Conservation (phyloP, 208 protist genomes). For the Leishmania guyanensis region DNA sequence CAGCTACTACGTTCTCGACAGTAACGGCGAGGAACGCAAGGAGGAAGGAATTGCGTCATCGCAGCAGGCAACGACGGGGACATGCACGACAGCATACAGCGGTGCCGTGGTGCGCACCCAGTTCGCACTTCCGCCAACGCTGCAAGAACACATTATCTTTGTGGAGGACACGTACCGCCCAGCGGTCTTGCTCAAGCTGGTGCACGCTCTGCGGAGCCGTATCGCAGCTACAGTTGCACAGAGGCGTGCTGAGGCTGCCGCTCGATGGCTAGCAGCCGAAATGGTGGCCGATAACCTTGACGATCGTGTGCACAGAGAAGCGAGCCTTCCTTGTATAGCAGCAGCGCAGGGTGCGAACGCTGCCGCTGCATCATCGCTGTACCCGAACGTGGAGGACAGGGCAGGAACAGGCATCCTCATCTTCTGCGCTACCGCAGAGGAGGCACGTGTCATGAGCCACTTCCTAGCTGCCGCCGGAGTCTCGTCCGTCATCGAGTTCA, state of each 20-base stretch:
- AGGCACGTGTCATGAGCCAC: slow-evolving; percentile 88
- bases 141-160: slow-evolving; percentile 88
- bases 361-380: slow-evolving; percentile 22
- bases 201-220: slow-evolving; percentile 48
- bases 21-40: slow-evolving; percentile 56
- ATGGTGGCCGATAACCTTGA: slow-evolving; percentile 10
- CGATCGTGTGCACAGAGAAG: slow-evolving; percentile 19
- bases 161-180: slow-evolving; percentile 82
- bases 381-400: slow-evolving; percentile 56
- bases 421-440: slow-evolving; percentile 87
- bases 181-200: slow-evolving; percentile 85
- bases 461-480: slow-evolving; percentile 82
- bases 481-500: slow-evolving; percentile 76
- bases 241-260: slow-evolving; percentile 3
- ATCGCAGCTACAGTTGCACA: slow-evolving; percentile 18
- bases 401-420: slow-evolving; percentile 75
- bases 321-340: not conserved
- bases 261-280: slow-evolving; percentile 14
- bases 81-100: not conserved
- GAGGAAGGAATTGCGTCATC: slow-evolving; percentile 23
- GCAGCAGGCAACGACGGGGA: not conserved
- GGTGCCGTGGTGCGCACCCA: slow-evolving; percentile 41
- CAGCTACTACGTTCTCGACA: slow-evolving; percentile 78
- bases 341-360: not conserved
- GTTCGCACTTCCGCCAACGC: slow-evolving; percentile 81